These are phyloP conservation scores for Colletotrichum phormii DNA, from an alignment of 2,329 filamentous ascomycete species.

Conservation along the genomic window DNA sequence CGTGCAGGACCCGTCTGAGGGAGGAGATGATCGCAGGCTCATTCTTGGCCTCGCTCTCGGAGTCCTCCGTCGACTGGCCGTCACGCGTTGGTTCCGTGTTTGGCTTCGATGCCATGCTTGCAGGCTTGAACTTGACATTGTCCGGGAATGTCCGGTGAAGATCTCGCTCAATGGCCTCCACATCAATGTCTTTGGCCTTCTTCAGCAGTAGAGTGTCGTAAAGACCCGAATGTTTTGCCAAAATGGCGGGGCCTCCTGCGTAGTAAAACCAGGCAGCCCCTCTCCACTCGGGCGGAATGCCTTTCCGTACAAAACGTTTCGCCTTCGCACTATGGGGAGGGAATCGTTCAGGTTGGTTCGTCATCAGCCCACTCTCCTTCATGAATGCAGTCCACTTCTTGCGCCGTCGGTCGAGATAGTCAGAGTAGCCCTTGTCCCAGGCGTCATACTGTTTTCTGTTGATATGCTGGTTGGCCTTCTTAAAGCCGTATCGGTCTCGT, in stretches of 20 bases:
- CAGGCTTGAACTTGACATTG: slow-evolving; percentile 88
- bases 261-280: slow-evolving; percentile 99
- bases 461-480: slow-evolving; percentile 86
- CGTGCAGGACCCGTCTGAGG: slow-evolving; percentile 85
- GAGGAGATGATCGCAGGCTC: slow-evolving; percentile 86
- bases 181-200: slow-evolving; percentile 76
- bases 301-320: slow-evolving; percentile 91
- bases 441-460: slow-evolving; percentile 81
- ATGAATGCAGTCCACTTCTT: slow-evolving; percentile 87
- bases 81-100: slow-evolving; percentile 36
- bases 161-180: slow-evolving; percentile 93
- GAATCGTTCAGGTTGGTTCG: slow-evolving; percentile 79
- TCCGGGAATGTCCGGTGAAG: slow-evolving; percentile 95
- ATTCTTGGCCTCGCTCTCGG: slow-evolving; percentile 42
- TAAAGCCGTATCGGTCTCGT: slow-evolving; percentile 91
- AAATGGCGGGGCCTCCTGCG: slow-evolving; percentile 83
- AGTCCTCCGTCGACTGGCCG: slow-evolving; percentile 39
- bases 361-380: slow-evolving; percentile 80
- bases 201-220: slow-evolving; percentile 78
- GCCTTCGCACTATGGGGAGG: slow-evolving; percentile 84
- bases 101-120: slow-evolving; percentile 46
- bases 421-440: slow-evolving; percentile 82
- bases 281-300: slow-evolving; percentile 92
- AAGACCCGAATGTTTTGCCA: slow-evolving; percentile 80
- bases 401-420: slow-evolving; percentile 78